A percentile compares a stretch with the other conserved stretches of the same genome.
These are phyloP conservation scores for Heterobasidion occidentale DNA, from an alignment of 1,284 basidiomycete species.

Conservation along the genomic window DNA sequence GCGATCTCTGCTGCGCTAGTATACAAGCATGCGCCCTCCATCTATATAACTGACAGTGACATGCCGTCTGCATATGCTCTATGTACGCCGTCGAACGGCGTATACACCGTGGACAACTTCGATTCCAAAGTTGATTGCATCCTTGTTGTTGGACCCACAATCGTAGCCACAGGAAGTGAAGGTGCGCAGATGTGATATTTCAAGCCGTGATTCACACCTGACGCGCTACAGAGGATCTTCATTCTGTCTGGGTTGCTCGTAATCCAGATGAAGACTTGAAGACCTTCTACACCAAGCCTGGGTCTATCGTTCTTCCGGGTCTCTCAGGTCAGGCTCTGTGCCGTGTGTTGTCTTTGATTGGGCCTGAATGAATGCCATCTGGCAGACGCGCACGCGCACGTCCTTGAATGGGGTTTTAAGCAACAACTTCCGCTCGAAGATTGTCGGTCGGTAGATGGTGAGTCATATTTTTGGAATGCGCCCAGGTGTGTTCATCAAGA, in stretches of 20 bases:
- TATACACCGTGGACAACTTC: constrained; percentile 10
- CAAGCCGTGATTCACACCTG: neutral
- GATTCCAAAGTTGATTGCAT: constrained; percentile 51
- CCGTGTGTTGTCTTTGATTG: neutral
- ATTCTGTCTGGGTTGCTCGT: constrained; percentile 8
- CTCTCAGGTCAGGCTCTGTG: constrained; percentile 42
- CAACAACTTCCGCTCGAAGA: constrained; percentile 56
- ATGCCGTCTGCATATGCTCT: constrained; percentile 6
- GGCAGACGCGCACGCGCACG: constrained; percentile 76
- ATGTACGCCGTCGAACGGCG: constrained; percentile 3
- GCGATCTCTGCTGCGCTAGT: neutral
- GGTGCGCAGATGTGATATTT: constrained; percentile 27
- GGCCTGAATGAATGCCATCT: neutral
- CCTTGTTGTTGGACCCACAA: constrained; percentile 45
- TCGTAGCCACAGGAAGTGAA: constrained; percentile 49
- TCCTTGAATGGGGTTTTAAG: constrained; percentile 65
- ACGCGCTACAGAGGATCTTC: constrained; percentile 20
- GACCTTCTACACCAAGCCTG: constrained; percentile 29
- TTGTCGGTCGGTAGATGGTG: constrained; percentile 54
- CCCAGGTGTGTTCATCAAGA: neutral
- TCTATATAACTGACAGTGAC: neutral
- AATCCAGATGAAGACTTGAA: constrained; percentile 19
- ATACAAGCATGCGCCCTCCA: neutral
- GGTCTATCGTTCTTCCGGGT: constrained; percentile 59
- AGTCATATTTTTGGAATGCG: neutral